Base-by-base conservation (phyloP, 345 rosid genomes). In the Eucalyptus tenuipes region DNA sequence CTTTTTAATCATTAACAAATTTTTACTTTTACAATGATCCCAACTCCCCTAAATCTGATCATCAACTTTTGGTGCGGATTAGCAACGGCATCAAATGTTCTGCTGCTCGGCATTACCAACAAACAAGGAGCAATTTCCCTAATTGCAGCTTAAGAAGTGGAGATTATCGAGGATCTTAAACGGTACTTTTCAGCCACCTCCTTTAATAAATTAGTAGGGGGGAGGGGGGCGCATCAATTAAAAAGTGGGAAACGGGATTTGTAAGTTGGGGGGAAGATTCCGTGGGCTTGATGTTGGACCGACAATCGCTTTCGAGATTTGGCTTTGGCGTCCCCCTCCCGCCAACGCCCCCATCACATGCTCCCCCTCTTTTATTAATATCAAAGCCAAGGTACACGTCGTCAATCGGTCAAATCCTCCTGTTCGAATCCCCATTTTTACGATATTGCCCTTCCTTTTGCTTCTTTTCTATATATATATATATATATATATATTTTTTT, bases 261-360 rank as follows among this genome's bases (percentile, higher is more conserved):
- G 45, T 2, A 10, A 45, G 27, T 59, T 59, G 16, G 68, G 68
- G 33, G 45, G 64, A 52, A 89, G 90, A 88, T 88, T 87, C 90
- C 93, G 89, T 88, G 91, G 89, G 91, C 53, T 87, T 4, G 89
- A 92, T 49, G 90, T 90, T 90, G 88, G 82, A 82, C 89, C 87
- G 90, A 80, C 89, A 49, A 49, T 10, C 84, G 85, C 64, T 53
- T 75, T 40, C 84, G 47, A 75, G 84, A 75, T 31, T 85, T 48
- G 53, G 50, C 86, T 29, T 48, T 15, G 86, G 86, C 86, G 2
- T 86, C 29, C 31, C n/a, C 3, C 61, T 42, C 90, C 91, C 88
- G 88, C 91, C 92, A 61, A 84, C 31, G 79, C 71, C 88, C 24
- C 64, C 31, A 27, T 88, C 75, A 81, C 52, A 40, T 81, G 75